Conservation (phyloP, 345 rosid species). For the Camelina neglecta region DNA sequence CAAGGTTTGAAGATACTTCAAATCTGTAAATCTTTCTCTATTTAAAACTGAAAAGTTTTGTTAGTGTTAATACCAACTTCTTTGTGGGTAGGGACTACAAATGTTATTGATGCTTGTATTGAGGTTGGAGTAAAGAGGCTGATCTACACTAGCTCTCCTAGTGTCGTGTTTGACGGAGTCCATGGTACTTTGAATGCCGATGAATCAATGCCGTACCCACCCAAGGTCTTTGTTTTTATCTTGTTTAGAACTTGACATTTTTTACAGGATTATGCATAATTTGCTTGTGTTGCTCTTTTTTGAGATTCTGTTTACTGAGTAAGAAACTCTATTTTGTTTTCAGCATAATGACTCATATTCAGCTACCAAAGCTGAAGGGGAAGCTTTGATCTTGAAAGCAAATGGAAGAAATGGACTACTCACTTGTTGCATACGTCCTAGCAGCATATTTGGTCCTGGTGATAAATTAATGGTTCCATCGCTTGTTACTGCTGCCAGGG, state of each 20-base stretch:
- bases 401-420: slow-evolving; percentile 77
- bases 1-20: slow-evolving; percentile 54
- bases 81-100: slow-evolving; percentile 62
- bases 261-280: background rate
- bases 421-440: slow-evolving; percentile 93
- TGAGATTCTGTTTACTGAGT: slow-evolving; percentile 2
- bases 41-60: background rate
- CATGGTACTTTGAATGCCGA: slow-evolving; percentile 64
- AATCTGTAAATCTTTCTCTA: background rate
- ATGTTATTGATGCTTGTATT: slow-evolving; percentile 82
- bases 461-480: slow-evolving; percentile 87
- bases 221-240: slow-evolving; percentile 52
- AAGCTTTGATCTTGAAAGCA: slow-evolving; percentile 69
- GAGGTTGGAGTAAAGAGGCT: slow-evolving; percentile 81
- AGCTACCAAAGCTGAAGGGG: slow-evolving; percentile 90
- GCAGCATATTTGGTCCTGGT: slow-evolving; percentile 95
- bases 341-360: slow-evolving; percentile 91
- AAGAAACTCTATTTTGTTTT: slow-evolving; percentile 33
- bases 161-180: slow-evolving; percentile 90
- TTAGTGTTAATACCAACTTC: background rate
- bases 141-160: slow-evolving; percentile 93
- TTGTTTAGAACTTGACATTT: background rate
- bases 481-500: slow-evolving; percentile 77
- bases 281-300: background rate
- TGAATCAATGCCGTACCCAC: slow-evolving; percentile 73